phyloP scores from a whole-genome alignment of 345 rosid species.

The Hibiscus mutabilis region DNA sequence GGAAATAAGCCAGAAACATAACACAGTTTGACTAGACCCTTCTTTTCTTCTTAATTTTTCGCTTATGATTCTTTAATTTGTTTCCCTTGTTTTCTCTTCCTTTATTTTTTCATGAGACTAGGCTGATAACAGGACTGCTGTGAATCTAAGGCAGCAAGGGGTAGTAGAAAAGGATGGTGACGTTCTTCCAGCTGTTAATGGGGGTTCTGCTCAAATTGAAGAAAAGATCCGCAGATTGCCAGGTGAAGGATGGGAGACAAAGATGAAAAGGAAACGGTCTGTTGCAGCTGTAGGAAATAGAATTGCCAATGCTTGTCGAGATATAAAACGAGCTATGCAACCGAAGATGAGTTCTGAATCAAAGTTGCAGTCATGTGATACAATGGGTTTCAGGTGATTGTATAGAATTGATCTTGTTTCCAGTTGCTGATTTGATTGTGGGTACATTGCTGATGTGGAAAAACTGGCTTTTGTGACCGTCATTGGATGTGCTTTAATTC shows the following conservation, averaged over 20 bases:
- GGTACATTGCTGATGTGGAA: background rate
- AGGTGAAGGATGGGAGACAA: slow-evolving; percentile 93
- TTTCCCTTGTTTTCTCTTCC: slow-evolving; percentile 1
- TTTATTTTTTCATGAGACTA: slow-evolving; percentile 18
- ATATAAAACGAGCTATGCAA: slow-evolving; percentile 47
- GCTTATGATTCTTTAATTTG: background rate
- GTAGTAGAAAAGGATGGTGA: slow-evolving; percentile 58
- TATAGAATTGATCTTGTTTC: background rate
- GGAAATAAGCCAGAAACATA: background rate
- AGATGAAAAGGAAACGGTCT: slow-evolving; percentile 86
- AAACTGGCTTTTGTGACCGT: background rate
- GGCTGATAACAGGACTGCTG: slow-evolving; percentile 48
- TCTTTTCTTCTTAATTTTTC: background rate
- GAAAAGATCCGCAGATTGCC: slow-evolving; percentile 79
- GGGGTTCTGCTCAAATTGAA: slow-evolving; percentile 41
- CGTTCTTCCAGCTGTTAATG: slow-evolving; percentile 46
- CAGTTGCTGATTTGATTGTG: background rate
- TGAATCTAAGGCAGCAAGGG: slow-evolving; percentile 46
- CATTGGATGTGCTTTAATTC: too few relatives aligned
- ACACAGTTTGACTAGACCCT: background rate
- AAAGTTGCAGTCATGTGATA: slow-evolving; percentile 66
- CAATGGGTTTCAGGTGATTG: slow-evolving; percentile 63
- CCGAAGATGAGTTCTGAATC: slow-evolving; percentile 52
- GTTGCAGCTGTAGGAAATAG: slow-evolving; percentile 67
- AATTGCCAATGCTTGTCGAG: slow-evolving; percentile 54